These are phyloP conservation scores for Phylloporus arenicola DNA, from an alignment of 768 basidiomycete species.

Conservation along the genomic window DNA sequence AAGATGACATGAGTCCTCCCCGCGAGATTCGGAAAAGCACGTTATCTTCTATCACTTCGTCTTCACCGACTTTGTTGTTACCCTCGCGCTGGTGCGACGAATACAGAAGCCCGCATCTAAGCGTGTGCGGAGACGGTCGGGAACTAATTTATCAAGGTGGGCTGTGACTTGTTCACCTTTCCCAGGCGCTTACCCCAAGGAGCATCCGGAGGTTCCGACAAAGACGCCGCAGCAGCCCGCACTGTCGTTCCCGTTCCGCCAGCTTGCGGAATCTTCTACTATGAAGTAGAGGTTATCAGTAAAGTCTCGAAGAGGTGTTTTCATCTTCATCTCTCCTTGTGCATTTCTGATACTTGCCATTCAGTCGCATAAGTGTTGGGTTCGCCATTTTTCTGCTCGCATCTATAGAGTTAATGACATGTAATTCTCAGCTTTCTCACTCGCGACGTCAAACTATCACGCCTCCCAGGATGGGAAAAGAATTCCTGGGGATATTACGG, in stretches of 20 bases:
- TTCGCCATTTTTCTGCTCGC: constrained; percentile 30
- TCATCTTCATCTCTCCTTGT: not conserved
- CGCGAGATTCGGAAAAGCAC: constrained; percentile 32
- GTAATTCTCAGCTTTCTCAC: constrained; percentile 53
- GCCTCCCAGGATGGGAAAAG: constrained; percentile 82
- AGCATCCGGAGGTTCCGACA: constrained; percentile 54
- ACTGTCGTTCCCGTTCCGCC: constrained; percentile 74
- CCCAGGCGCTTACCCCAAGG: constrained; percentile 32
- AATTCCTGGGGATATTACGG: constrained; percentile 91
- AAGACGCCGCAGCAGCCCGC: constrained; percentile 80
- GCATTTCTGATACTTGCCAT: constrained; percentile 14
- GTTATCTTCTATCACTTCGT: constrained; percentile 14
- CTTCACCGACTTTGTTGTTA: constrained; percentile 46
- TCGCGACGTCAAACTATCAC: constrained; percentile 57
- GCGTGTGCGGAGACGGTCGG: constrained; percentile 63
- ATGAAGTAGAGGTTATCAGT: constrained; percentile 79
- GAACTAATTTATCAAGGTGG: constrained; percentile 69
- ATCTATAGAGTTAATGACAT: constrained; percentile 9
- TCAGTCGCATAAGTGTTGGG: constrained; percentile 79
- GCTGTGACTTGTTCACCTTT: constrained; percentile 9
- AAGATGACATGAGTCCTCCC: constrained; percentile 55
- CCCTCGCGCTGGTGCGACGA: constrained; percentile 80
- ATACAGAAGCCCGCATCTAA: constrained; percentile 52
- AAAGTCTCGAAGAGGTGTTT: constrained; percentile 76
- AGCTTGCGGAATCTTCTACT: constrained; percentile 91